Evolutionary conservation across 1,284 basidiomycete species (phyloP).

Genomic region (Ceratobasidium sp.): DNA sequence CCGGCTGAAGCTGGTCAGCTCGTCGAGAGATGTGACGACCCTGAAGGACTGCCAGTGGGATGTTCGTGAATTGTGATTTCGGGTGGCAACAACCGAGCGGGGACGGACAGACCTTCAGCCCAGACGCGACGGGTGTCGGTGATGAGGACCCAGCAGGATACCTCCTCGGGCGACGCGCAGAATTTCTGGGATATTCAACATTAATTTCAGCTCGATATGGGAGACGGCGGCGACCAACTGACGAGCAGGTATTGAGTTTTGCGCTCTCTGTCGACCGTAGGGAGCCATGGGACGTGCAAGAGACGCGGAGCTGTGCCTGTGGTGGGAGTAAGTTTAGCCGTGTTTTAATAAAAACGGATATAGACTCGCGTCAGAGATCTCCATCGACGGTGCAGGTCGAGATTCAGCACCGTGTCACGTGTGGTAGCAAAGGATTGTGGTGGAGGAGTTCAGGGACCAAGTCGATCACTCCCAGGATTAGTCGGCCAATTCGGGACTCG

Average conservation of each 20-base stretch:
- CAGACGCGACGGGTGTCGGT: slow-evolving; percentile 19
- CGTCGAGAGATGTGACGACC: slow-evolving; percentile 27
- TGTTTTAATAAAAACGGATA: neutral
- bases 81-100: neutral
- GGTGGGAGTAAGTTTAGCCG: neutral
- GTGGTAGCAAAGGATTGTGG: neutral
- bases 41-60: neutral
- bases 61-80: neutral
- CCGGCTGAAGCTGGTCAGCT: neutral
- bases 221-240: neutral
- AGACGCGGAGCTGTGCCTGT: slow-evolving; percentile 10
- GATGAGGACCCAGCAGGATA: slow-evolving; percentile 5
- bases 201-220: neutral
- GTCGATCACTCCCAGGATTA: neutral
- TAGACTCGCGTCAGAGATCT: slow-evolving; percentile 27
- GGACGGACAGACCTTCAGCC: slow-evolving; percentile 22
- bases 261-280: neutral
- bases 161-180: neutral
- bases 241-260: slow-evolving; percentile 5
- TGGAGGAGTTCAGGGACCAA: neutral
- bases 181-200: neutral
- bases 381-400: slow-evolving; percentile 7
- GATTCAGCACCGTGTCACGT: slow-evolving; percentile 10
- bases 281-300: slow-evolving; percentile 9
- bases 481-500: too few species aligned